Base-by-base conservation (phyloP, 1,139 yeast genomes). In the Sugiyamaella neomexicana region DNA sequence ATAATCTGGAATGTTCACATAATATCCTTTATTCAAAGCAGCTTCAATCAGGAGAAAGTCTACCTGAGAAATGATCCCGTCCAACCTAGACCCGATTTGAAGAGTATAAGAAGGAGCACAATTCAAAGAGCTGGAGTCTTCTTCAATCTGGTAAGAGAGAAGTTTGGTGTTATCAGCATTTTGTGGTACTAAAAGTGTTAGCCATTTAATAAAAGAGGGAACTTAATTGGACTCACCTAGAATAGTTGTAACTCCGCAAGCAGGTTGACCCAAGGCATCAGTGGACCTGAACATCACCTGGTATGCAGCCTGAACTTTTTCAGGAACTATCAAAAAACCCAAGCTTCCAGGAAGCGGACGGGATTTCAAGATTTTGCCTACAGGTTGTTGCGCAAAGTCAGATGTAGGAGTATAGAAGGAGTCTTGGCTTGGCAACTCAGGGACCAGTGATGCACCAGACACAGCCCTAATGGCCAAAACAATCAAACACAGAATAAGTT, bases 61-160 rank as follows among this genome's bases (percentile, higher is more conserved):
- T 1, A 36, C 34, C 13, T 45, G 49, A 23, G 49, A 34, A 36
- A 45, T 32, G 9, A 45, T 6, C 2, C 49, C 49, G 25, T 45
- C 49, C 7, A 27, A 5, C 37, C 49, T 45, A 16, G 48, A 37
- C 8, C 51, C 51, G 10, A 48, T 45, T 47, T 60, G 62, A 38
- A 59, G 47, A 8, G 60, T 50, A 48, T 64, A 68, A 16, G 69
- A 65, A 10, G 68, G 67, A 38, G 68, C 65, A 50, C 70, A 67
- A 37, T 59, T 61, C 32, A 62, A 55, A 49, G 51, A 58, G 6
- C 60, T 58, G 12, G 69, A 43, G 50, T 68, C 71, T 54, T 68
- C 70, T 36, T 65, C 61, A 47, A 59, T 50, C 54, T 65, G 70
- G 52, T 61, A 65, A 9, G 68, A 63, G 12, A 67, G 55, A 15